Base-by-base conservation (phyloP, 108 stramenopile genomes). In the Pseudonitzschia delicatissima region DNA sequence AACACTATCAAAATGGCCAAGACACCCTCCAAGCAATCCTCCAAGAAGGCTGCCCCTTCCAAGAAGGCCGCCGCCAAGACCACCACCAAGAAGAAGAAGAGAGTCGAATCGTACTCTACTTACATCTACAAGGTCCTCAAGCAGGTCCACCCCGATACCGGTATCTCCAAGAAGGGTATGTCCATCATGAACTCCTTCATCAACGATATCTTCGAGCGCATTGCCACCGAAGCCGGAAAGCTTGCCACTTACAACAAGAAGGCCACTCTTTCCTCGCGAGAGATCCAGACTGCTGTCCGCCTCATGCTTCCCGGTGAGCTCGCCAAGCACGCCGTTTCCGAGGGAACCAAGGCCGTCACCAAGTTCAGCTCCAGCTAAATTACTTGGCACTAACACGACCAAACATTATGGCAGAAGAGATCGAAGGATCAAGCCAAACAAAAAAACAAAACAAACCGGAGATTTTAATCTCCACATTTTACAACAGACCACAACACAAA, bases 111-210 rank as follows among this genome's bases (percentile, higher is more conserved):
- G 20, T 96, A 93, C 81, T 77, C 79, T 60, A 87, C 88, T 33
- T 94, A 94, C 90, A 94, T 96, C 73, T 93, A 96, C 91, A 86
- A 87, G 87, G 96, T 96, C 61, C 74, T 94, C 59, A 94, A 94
- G 87, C 82, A 87, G 62, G 85, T 87, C 69, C 82, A 87, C 78
- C 85, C 85, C 35, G 88, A 91, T 71, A 92, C 89, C 26, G 88
- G 91, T 57, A 92, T 95, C 82, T 91, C 90, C 72, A 92, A 92
- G 87, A 88, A 91, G 72, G 87, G 88, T 42, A 91, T 95, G 90
- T 87, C 85, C 74, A 90, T 94, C 78, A 88, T 95, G 93, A 93
- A 93, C 91, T 93, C 91, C 52, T 93, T 93, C 83, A 90, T 95
- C 87, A 91, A 92, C 77, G 91, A 95, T 85, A 82, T 95, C 77